These are phyloP conservation scores for Lagenidium sp. DNA, from an alignment of 352 stramenopile genomes.

Conservation along the genomic window DNA sequence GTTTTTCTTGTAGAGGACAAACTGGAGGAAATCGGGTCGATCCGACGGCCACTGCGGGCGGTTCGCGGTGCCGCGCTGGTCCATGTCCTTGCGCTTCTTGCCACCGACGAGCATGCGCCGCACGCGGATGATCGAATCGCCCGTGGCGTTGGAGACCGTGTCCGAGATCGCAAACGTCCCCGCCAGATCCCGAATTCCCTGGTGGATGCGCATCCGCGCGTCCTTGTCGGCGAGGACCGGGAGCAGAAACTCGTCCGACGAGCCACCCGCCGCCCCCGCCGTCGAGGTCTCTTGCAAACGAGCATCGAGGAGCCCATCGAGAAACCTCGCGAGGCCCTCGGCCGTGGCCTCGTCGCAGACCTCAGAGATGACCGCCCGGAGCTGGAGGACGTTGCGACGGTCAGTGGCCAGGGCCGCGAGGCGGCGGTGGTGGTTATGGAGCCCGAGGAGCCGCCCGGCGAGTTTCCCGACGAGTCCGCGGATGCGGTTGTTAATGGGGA, in stretches of 20 bases:
- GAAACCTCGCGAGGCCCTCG: constrained; percentile 25
- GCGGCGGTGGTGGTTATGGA: constrained; percentile 63
- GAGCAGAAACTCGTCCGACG: constrained; percentile 44
- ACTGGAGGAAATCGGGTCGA: constrained; percentile 87
- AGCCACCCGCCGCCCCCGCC: not conserved
- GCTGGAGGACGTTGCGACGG: constrained; percentile 28
- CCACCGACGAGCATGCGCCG: constrained; percentile 69
- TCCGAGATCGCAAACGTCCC: constrained; percentile 70
- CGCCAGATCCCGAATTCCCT: constrained; percentile 64
- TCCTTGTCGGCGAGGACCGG: constrained; percentile 77
- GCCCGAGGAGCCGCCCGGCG: constrained; percentile 35
- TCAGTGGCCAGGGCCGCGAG: constrained; percentile 18
- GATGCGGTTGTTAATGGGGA: constrained; percentile 18
- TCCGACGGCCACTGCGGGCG: constrained; percentile 50
- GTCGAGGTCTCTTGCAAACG: constrained; percentile 7
- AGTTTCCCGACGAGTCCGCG: constrained; percentile 52
- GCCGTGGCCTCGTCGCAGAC: constrained; percentile 41
- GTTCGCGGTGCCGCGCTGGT: constrained; percentile 36
- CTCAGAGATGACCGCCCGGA: constrained; percentile 25
- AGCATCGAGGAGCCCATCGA: constrained; percentile 17
- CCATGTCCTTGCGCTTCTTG: constrained; percentile 82
- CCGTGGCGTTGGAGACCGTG: constrained; percentile 66
- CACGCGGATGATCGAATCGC: constrained; percentile 62
- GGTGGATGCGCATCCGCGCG: constrained; percentile 77
- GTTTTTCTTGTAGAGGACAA: constrained; percentile 97